Conservation (phyloP, 2,329 filamentous ascomycete genomes). For the Meredithiella fracta region DNA sequence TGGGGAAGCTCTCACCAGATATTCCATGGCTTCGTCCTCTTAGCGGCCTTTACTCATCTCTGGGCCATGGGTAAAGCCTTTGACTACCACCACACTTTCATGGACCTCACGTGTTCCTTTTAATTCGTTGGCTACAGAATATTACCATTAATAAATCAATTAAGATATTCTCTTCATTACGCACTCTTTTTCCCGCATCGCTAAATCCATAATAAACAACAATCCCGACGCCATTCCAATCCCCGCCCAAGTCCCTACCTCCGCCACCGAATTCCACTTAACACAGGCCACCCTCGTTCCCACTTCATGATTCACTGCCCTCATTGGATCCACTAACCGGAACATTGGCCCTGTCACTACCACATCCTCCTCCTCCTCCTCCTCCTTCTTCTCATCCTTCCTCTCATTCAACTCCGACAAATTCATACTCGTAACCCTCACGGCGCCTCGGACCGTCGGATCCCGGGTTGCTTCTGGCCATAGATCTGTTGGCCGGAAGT, state of each 20-base stretch:
- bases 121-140: neutral
- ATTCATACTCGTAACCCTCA: constrained; percentile 37
- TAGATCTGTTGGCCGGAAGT: constrained; percentile 26
- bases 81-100: constrained; percentile 58
- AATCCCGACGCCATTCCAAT: constrained; percentile 50
- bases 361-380: constrained; percentile 8
- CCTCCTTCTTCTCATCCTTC: constrained; percentile 18
- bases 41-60: constrained; percentile 69
- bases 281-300: constrained; percentile 44
- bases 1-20: constrained; percentile 91
- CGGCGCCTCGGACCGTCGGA: constrained; percentile 26
- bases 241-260: constrained; percentile 51
- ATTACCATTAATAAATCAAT: neutral
- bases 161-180: constrained; percentile 9
- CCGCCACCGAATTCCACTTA: constrained; percentile 51
- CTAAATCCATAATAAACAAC: constrained; percentile 49
- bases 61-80: constrained; percentile 70
- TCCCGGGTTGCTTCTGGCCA: neutral
- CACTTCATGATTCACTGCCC: constrained; percentile 42
- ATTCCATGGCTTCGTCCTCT: constrained; percentile 77
- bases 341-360: constrained; percentile 18
- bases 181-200: constrained; percentile 24
- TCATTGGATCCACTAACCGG: constrained; percentile 21
- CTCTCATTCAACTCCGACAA: constrained; percentile 29
- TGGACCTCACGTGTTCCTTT: constrained; percentile 33